A percentile compares a stretch with the other conserved stretches of the same genome.
Evolutionary conservation across 371 early-diverging fungal genomes (phyloP).

Genomic region (Cokeromyces recurvatus): DNA sequence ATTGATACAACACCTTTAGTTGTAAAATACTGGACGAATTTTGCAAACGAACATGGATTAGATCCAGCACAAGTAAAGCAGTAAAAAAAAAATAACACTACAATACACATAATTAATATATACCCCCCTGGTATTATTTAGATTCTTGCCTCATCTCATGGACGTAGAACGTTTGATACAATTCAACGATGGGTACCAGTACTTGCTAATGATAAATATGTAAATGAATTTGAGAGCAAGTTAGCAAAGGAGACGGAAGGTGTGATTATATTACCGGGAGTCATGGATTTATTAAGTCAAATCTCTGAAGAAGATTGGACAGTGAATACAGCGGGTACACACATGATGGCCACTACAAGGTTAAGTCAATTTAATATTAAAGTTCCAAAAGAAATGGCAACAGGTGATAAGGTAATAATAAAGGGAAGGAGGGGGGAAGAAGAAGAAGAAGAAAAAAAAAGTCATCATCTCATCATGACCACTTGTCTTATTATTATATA

Average conservation of each 20-base stretch:
- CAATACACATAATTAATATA: background rate
- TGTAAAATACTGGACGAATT: constrained; percentile 33
- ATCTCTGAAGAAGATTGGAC: constrained; percentile 25
- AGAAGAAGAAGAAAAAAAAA: too few relatives aligned
- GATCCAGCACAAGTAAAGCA: constrained; percentile 34
- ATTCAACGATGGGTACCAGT: constrained; percentile 33
- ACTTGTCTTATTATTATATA: background rate
- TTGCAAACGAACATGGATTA: constrained; percentile 35
- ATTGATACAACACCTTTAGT: constrained; percentile 47
- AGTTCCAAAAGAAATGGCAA: constrained; percentile 28
- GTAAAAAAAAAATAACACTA: background rate
- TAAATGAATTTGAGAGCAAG: constrained; percentile 24
- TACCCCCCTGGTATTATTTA: constrained; percentile 1
- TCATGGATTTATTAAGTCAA: constrained; percentile 18
- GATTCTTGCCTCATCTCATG: constrained; percentile 40
- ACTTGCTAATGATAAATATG: constrained; percentile 29
- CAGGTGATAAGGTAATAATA: constrained; percentile 30
- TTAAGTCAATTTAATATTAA: constrained; percentile 28
- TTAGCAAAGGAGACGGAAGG: constrained; percentile 33
- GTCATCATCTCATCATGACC: background rate
- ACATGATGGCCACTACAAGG: constrained; percentile 30
- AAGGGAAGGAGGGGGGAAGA: too few relatives aligned
- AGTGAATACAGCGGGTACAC: constrained; percentile 35
- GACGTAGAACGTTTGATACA: constrained; percentile 44
- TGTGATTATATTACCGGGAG: constrained; percentile 28